Base-by-base conservation (phyloP, 768 basidiomycete genomes). In the Auricularia sp. region DNA sequence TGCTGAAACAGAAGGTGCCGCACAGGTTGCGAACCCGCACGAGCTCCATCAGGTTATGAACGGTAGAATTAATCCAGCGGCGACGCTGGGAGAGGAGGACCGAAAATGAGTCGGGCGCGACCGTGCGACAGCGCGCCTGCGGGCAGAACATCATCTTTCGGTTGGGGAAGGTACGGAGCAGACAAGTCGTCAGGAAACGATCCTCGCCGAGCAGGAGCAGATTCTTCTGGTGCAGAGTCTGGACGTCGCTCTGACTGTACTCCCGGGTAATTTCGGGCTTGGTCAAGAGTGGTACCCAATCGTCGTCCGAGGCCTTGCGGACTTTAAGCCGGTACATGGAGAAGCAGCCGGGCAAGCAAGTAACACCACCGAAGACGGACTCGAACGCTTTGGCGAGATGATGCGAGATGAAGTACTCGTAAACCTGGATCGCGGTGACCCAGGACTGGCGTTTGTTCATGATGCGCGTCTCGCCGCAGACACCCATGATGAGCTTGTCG, bases 141-240 rank as follows among this genome's bases (percentile, higher is more conserved):
- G 96, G 96, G 64, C 97, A 82, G 77, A 98, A 99, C 88, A 98
- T 94, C 92, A 98, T 99, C 79, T 99, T 99, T 67, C 97, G 84
- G 72, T 96, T 94, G 16, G 97, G 97, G 81, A 99, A 99, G 2
- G 96, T 94, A 39, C 97, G 88, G 29, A 99, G 80, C 70, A 99
- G 88, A 72, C 94, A 90, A 11, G 97, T 99, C 18, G 97, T 97
- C 54, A 99, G 77, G 82, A 99, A 99, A 54, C 97, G 94, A 84
- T 99, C 97, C 79, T 99, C 97, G 68, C 97, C 97, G 34, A 99
- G 85, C 16, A 98, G 81, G 2, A 98, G 81, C 24, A 99, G 82
- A 74, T 98, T 98, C 80, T 99, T 98, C 80, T 99, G 92, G 77
- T 99, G 97, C 2, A 99, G 80, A 0, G 96, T 98, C 3, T 88